phyloP scores from a whole-genome alignment of 495 filamentous ascomycete genomes.

The Neurospora terricola region DNA sequence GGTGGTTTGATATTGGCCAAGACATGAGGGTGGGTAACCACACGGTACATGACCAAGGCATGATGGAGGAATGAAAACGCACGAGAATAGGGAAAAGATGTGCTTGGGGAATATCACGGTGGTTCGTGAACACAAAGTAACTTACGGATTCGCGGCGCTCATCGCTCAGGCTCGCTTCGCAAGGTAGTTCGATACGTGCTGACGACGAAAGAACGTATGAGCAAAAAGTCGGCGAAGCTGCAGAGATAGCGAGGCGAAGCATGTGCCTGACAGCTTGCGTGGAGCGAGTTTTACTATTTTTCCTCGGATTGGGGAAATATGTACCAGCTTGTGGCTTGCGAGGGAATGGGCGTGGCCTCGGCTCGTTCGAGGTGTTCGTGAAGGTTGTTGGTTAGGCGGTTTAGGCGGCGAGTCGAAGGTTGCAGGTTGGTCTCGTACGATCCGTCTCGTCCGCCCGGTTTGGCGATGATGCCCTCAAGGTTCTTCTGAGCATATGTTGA shows the following conservation, averaged over 20 bases:
- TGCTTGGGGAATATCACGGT: background rate
- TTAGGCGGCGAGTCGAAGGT: background rate
- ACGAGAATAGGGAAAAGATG: background rate
- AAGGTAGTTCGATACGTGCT: background rate
- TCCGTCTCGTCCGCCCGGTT: background rate
- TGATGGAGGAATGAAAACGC: background rate
- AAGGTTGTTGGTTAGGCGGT: background rate
- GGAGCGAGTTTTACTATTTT: background rate
- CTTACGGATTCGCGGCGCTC: background rate
- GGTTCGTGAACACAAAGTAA: background rate
- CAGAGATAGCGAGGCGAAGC: background rate
- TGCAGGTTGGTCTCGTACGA: background rate
- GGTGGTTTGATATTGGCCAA: background rate
- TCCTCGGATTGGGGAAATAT: background rate
- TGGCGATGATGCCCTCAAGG: background rate
- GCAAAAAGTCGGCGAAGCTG: background rate
- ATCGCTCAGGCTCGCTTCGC: background rate
- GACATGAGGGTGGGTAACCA: background rate
- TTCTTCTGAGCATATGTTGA: background rate
- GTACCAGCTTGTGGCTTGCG: background rate
- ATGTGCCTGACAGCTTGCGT: background rate
- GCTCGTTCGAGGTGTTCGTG: background rate
- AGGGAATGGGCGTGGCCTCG: background rate
- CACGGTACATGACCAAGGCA: background rate
- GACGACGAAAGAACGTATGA: background rate